These are phyloP conservation scores for Picea mariana DNA, from an alignment of 83 land plant genomes.

Conservation along the genomic window DNA sequence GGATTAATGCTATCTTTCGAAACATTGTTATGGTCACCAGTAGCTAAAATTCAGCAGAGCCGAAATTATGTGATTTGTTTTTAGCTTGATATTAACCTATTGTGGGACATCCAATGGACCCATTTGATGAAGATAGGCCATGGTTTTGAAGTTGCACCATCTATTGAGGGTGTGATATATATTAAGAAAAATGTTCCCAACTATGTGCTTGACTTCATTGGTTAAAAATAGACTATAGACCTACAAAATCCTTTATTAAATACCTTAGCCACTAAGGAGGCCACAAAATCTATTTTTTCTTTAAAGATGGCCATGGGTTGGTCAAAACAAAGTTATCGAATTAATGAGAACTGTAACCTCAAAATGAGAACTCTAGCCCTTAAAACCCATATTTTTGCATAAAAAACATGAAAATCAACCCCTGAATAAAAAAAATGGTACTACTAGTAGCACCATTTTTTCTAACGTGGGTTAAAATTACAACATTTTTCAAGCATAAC, in stretches of 20 bases:
- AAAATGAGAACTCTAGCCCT: too few relatives aligned
- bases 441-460: too few relatives aligned
- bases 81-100: too few relatives aligned
- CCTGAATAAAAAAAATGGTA: too few relatives aligned
- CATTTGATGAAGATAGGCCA: neutral
- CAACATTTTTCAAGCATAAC: too few relatives aligned
- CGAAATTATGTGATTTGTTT: too few relatives aligned
- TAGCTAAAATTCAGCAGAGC: neutral
- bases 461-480: too few relatives aligned
- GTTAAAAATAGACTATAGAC: neutral
- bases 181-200: neutral
- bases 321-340: neutral
- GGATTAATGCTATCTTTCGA: neutral
- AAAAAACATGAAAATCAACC: too few relatives aligned
- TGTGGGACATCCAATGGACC: neutral
- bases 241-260: neutral
- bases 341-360: too few relatives aligned
- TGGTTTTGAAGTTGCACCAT: neutral
- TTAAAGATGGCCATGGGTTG: neutral
- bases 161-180: neutral
- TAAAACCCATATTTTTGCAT: too few relatives aligned
- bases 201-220: neutral
- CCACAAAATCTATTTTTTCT: neutral
- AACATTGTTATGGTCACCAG: neutral
- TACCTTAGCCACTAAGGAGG: neutral